Evolutionary conservation across 2,329 filamentous ascomycete species (phyloP).

Genomic region (Neonectria punicea): DNA sequence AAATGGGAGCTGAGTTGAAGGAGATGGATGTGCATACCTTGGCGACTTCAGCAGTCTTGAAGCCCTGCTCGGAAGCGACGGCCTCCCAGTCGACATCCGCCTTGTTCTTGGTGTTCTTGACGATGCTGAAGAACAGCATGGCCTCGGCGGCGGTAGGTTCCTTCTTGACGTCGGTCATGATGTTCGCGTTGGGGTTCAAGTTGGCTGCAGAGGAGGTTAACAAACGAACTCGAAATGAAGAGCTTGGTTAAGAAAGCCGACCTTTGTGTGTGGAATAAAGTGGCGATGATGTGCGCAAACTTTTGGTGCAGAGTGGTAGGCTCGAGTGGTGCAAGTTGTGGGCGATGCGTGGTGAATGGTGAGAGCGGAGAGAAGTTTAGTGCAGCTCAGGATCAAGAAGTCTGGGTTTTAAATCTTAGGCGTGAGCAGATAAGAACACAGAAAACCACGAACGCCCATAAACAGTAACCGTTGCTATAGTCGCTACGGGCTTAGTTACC

Average conservation of each 20-base stretch:
- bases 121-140: slow-evolving; percentile 57
- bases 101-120: slow-evolving; percentile 55
- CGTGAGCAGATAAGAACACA: neutral
- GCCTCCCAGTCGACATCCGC: slow-evolving; percentile 60
- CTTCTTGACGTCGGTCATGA: slow-evolving; percentile 49
- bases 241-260: neutral
- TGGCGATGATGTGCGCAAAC: neutral
- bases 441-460: neutral
- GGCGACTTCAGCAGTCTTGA: slow-evolving; percentile 59
- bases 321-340: neutral
- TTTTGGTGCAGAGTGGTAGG: neutral
- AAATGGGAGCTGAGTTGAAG: neutral
- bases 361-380: neutral
- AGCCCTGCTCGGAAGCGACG: slow-evolving; percentile 54
- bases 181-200: slow-evolving; percentile 3
- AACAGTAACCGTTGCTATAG: neutral
- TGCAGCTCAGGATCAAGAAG: neutral
- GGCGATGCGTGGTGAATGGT: neutral
- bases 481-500: neutral
- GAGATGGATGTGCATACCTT: slow-evolving; percentile 47
- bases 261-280: neutral
- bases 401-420: neutral
- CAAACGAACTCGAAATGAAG: neutral
- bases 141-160: slow-evolving; percentile 54
- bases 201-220: neutral